A percentile compares a stretch with the other conserved stretches of the same genome.
These are phyloP conservation scores for Astrephomene gubernaculifera DNA, from an alignment of 139 green algal genomes.

Conservation along the genomic window DNA sequence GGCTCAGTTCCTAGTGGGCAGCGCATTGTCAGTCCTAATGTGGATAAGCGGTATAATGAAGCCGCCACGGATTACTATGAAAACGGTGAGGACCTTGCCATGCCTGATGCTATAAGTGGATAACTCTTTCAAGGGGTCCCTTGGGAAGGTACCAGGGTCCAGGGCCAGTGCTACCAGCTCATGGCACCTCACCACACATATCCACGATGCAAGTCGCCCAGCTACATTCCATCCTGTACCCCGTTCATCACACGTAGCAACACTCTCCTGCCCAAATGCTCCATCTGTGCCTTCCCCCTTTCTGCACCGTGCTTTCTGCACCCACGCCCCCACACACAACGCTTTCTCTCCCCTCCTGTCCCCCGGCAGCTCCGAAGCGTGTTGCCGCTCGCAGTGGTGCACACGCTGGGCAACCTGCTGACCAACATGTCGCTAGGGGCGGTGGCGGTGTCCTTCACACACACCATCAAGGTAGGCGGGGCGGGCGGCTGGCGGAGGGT, in stretches of 20 bases:
- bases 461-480: conserved; percentile 95
- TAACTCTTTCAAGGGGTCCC: too few species aligned
- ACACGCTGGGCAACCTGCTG: conserved; percentile 97
- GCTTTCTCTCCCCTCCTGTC: neutral
- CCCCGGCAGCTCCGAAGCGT: conserved; percentile 76
- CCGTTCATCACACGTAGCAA: too few species aligned
- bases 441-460: conserved; percentile 98
- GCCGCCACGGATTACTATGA: conserved; percentile 64
- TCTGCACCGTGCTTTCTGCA: too few species aligned
- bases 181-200: too few species aligned
- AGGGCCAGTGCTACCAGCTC: too few species aligned
- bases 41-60: conserved; percentile 82
- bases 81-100: conserved; percentile 51
- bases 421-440: conserved; percentile 97
- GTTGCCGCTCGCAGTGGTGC: conserved; percentile 92
- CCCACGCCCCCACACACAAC: neutral
- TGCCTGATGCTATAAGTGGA: neutral
- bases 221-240: too few species aligned
- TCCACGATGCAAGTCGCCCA: too few species aligned
- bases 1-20: conserved; percentile 90
- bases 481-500: neutral
- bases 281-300: too few species aligned
- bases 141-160: too few species aligned
- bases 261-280: too few species aligned
- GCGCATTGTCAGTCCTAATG: conserved; percentile 70